Conservation (phyloP, 495 filamentous ascomycete species). For the Chaetomium tenue region DNA sequence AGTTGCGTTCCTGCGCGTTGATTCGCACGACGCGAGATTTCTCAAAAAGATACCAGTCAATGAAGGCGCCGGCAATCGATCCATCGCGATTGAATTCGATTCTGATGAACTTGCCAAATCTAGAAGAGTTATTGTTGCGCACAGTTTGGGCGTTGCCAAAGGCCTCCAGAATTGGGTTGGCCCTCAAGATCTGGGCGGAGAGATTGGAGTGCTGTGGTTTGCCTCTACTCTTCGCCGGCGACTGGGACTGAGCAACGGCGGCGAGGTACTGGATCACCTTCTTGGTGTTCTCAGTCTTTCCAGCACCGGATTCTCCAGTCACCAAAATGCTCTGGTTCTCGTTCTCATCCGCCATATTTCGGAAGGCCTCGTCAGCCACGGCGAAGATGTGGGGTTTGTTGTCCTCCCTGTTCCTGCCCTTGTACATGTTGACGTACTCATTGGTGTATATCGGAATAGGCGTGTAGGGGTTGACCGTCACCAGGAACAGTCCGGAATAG, state of each 20-base stretch:
- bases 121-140: slow-evolving; percentile 96
- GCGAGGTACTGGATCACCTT: slow-evolving; percentile 99
- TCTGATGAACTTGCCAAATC: slow-evolving; percentile 98
- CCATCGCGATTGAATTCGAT: slow-evolving; percentile 92
- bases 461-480: slow-evolving; percentile 96
- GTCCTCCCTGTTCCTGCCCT: slow-evolving; percentile 83
- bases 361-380: slow-evolving; percentile 96
- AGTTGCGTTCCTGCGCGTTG: slow-evolving; percentile 84
- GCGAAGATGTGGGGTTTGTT: slow-evolving; percentile 97
- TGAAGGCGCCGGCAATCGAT: slow-evolving; percentile 92
- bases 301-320: slow-evolving; percentile 96
- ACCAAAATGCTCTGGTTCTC: slow-evolving; percentile 97
- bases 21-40: slow-evolving; percentile 93
- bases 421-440: slow-evolving; percentile 97
- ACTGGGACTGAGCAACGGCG: slow-evolving; percentile 83
- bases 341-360: slow-evolving; percentile 91
- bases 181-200: slow-evolving; percentile 94
- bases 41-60: slow-evolving; percentile 97
- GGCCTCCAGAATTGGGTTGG: slow-evolving; percentile 96
- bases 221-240: slow-evolving; percentile 58
- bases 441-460: slow-evolving; percentile 92
- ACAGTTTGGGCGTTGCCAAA: slow-evolving; percentile 99
- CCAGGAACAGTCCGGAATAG: slow-evolving; percentile 95
- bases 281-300: slow-evolving; percentile 99
- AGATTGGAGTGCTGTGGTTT: slow-evolving; percentile 78